phyloP scores from a whole-genome alignment of 192 early-diverging fungal genomes.

The Umbelopsis isabellina region DNA sequence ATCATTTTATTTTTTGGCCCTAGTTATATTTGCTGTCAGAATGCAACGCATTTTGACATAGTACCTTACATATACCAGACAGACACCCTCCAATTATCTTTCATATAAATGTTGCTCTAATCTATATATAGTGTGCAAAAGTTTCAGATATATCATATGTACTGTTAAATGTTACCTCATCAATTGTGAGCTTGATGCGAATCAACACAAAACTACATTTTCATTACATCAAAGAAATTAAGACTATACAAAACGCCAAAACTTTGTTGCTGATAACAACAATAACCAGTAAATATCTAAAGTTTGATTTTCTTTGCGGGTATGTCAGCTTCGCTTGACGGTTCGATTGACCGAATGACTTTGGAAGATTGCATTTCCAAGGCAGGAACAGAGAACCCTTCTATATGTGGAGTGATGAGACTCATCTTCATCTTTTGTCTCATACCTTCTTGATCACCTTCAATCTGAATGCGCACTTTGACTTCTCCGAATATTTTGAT shows the following conservation, averaged over 20 bases:
- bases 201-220: too few relatives aligned
- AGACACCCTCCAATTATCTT: slow-evolving; percentile 3
- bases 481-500: slow-evolving; percentile 84
- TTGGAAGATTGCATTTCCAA: background rate
- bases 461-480: slow-evolving; percentile 70
- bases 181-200: background rate
- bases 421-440: slow-evolving; percentile 66
- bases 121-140: background rate
- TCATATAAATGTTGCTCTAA: background rate
- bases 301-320: slow-evolving; percentile 1
- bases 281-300: background rate
- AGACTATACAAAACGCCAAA: background rate
- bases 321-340: background rate
- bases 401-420: slow-evolving; percentile 54
- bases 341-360: background rate
- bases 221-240: background rate
- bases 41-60: background rate
- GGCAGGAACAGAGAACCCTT: slow-evolving; percentile 51
- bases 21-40: background rate
- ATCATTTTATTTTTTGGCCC: background rate
- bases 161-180: background rate
- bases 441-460: slow-evolving; percentile 61
- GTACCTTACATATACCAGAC: background rate
- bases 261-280: background rate
- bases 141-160: background rate